Evolutionary conservation across 192 early-diverging fungal species (phyloP).

Genomic region (Globomyces pollinis-pini): DNA sequence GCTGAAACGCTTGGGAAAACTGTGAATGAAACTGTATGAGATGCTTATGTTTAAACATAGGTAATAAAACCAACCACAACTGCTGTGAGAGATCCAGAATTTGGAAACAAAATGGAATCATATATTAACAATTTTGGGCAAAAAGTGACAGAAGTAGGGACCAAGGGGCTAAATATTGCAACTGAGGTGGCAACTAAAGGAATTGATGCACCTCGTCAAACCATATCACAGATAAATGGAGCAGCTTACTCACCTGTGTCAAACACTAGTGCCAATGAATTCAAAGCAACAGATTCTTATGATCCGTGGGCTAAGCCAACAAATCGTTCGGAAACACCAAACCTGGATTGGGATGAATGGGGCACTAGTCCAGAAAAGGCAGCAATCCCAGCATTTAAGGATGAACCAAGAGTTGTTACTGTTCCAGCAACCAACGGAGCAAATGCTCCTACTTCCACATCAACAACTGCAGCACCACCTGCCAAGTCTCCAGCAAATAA

Average conservation of each 20-base stretch:
- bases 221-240: slow-evolving; percentile 18
- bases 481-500: no score
- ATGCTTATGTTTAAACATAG: neutral
- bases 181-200: slow-evolving; percentile 22
- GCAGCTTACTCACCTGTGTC: neutral
- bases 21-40: slow-evolving; percentile 27
- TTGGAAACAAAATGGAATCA: slow-evolving; percentile 30
- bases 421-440: no score
- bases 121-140: slow-evolving; percentile 22
- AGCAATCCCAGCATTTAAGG: no score
- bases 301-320: neutral
- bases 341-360: slow-evolving; percentile 25
- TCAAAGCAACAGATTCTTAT: neutral
- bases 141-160: slow-evolving; percentile 28
- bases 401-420: no score
- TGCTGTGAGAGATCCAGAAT: slow-evolving; percentile 38
- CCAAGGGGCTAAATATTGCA: slow-evolving; percentile 28
- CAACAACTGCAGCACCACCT: no score
- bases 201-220: slow-evolving; percentile 13
- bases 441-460: no score
- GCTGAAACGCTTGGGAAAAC: slow-evolving; percentile 33
- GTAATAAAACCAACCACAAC: slow-evolving; percentile 41
- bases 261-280: neutral
- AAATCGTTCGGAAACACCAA: slow-evolving; percentile 3
- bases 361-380: no score